phyloP scores from a whole-genome alignment of 371 early-diverging fungal species.

The Rhizopus delemar region DNA sequence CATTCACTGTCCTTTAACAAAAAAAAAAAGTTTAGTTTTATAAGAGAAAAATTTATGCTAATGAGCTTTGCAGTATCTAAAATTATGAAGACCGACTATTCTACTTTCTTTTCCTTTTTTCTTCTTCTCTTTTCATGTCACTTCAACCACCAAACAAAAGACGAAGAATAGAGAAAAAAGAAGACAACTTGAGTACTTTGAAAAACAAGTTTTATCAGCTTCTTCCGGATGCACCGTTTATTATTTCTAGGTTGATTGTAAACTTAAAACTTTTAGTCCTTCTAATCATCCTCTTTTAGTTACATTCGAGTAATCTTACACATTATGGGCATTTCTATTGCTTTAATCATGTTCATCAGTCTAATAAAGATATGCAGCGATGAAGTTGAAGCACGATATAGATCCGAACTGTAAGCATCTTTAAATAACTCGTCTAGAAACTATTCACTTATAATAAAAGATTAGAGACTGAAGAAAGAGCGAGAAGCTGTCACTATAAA shows the following conservation, averaged over 20 bases:
- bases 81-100: too few species aligned
- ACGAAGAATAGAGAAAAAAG: conserved; percentile 1
- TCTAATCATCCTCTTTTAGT: background rate
- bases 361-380: background rate
- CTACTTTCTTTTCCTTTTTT: background rate
- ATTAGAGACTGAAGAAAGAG: conserved; percentile 15
- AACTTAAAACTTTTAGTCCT: background rate
- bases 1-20: too few species aligned
- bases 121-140: conserved; percentile 3
- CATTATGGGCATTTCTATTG: background rate
- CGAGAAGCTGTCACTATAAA: conserved; percentile 9
- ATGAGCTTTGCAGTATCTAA: too few species aligned
- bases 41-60: too few species aligned
- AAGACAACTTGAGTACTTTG: background rate
- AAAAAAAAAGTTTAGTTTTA: too few species aligned
- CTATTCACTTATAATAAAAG: background rate
- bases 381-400: background rate
- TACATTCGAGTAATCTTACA: background rate
- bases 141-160: conserved; percentile 3
- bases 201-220: background rate
- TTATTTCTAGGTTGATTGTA: background rate
- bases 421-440: background rate
- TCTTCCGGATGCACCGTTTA: background rate
- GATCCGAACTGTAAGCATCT: background rate
- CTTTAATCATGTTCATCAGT: background rate